Conservation (phyloP, 768 basidiomycete species). For the Agrocybe pediades region DNA sequence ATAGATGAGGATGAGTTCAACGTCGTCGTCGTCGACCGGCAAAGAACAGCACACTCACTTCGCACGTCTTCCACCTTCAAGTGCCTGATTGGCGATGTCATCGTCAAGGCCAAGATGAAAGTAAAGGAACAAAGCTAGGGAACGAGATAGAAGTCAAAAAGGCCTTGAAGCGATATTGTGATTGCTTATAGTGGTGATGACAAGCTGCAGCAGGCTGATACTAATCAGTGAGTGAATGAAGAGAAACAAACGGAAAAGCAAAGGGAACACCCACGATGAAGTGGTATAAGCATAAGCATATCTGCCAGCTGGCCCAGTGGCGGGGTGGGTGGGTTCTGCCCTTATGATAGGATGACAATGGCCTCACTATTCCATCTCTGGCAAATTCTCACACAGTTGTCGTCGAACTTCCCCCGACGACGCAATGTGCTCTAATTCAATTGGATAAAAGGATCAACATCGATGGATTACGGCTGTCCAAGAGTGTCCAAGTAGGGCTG, state of each 20-base stretch:
- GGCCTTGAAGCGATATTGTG: no score
- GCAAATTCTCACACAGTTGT: neutral
- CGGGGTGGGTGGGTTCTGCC: no score
- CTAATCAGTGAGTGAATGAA: no score
- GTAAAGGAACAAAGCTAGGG: neutral
- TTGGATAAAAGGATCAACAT: neutral
- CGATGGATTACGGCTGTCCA: no score
- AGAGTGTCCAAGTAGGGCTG: neutral
- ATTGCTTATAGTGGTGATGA: no score
- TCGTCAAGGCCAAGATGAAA: neutral
- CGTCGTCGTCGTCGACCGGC: neutral
- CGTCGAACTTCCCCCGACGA: neutral
- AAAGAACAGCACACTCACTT: constrained; percentile 4
- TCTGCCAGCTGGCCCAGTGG: no score
- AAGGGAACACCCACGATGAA: no score
- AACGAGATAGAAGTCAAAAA: neutral
- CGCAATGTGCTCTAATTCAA: neutral
- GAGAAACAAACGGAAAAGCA: no score
- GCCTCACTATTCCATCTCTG: no score
- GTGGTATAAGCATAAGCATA: no score
- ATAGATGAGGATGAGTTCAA: neutral
- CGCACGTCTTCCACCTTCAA: constrained; percentile 8
- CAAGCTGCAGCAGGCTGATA: no score
- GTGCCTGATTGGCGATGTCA: constrained; percentile 1
- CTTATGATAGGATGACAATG: no score